These are phyloP conservation scores for Aurinia saxatilis DNA, from an alignment of 345 rosid genomes.

Conservation along the genomic window DNA sequence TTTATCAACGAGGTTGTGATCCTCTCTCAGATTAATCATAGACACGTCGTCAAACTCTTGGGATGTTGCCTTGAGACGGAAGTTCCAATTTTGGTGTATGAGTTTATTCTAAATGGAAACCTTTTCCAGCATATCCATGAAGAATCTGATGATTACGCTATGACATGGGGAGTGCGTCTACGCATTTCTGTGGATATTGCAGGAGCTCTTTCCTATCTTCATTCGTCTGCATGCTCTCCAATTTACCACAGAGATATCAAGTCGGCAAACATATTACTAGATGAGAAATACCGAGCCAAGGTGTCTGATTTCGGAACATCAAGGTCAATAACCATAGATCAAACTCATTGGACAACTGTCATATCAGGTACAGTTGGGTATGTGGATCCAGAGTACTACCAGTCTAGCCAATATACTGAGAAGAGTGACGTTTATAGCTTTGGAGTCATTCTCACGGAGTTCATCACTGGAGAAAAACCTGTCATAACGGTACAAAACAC, in stretches of 20 bases:
- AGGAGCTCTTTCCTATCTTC: conserved; percentile 31
- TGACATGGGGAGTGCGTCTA: conserved; percentile 34
- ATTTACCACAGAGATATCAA: conserved; percentile 40
- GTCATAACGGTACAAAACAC: conserved; percentile 33
- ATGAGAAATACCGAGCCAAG: conserved; percentile 22
- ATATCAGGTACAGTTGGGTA: conserved; percentile 24
- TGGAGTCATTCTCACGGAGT: conserved; percentile 9
- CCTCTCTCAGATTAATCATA: conserved; percentile 41
- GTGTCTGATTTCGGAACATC: conserved; percentile 28
- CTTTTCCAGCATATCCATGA: conserved; percentile 36
- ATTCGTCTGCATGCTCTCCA: conserved; percentile 30
- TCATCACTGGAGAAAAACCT: conserved; percentile 6
- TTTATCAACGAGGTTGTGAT: conserved; percentile 43
- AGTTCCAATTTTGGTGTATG: conserved; percentile 45
- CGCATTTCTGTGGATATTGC: conserved; percentile 30
- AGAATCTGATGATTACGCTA: neutral
- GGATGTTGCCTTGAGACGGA: conserved; percentile 45
- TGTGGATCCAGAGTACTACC: conserved; percentile 21
- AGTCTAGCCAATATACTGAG: conserved; percentile 15
- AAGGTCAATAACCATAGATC: conserved; percentile 24
- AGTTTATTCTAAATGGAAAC: conserved; percentile 36
- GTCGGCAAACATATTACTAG: conserved; percentile 21
- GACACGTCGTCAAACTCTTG: conserved; percentile 35
- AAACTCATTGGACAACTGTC: conserved; percentile 22
- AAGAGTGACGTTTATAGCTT: conserved; percentile 29